Evolutionary conservation across 192 early-diverging fungal species (phyloP), one percentile per base, ranked within the genome.

Genomic region (Coemansia sp.): DNA sequence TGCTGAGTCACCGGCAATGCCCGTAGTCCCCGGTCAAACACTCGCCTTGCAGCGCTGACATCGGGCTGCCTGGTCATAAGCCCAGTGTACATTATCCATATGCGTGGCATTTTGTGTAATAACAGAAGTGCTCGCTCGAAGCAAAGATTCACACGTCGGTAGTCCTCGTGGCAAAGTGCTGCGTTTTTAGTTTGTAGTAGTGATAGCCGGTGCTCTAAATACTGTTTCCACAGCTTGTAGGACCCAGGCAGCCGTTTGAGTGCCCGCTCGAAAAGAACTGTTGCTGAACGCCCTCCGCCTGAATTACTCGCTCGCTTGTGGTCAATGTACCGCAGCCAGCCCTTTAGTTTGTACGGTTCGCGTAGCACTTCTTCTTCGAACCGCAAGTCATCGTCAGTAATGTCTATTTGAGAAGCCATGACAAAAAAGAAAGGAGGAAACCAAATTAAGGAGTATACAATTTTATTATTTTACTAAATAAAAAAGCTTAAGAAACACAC

Each of bases 1-100:
- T 99, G 97, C 76, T 98, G 97, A 1, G 97, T 97, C 18, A 97
- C 90, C 1, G 98, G 94, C 57, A 99, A 83, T 3, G 96, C 87
- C 33, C 92, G 85, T 59, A 99, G 74, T 16, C 96, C 94, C 6
- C 90, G 89, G 75, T 99, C 98, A 78, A 97, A 99, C 1, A 88
- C 90, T n/a, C 93, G 85, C 27, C 98, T 87, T 16, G 90, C 89
- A 59, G 68, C 73, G 6, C 91, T 93, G 51, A 93, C 83, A 55
- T 87, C 82, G 2, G 90, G 87, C 65, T 93, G 93, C 22, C 87
- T 63, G 85, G 88, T 16, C 44, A 94, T 70, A 67, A 94, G 92
- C 29, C 78, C 69, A 33, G 86, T 71, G 73, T 95, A 99, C 43
- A 87, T 87, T 3, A 93, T 68, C 98, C 98, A 99, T 44, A 99